Evolutionary conservation across 495 filamentous ascomycete genomes (phyloP).

Genomic region (Tuber aestivum): DNA sequence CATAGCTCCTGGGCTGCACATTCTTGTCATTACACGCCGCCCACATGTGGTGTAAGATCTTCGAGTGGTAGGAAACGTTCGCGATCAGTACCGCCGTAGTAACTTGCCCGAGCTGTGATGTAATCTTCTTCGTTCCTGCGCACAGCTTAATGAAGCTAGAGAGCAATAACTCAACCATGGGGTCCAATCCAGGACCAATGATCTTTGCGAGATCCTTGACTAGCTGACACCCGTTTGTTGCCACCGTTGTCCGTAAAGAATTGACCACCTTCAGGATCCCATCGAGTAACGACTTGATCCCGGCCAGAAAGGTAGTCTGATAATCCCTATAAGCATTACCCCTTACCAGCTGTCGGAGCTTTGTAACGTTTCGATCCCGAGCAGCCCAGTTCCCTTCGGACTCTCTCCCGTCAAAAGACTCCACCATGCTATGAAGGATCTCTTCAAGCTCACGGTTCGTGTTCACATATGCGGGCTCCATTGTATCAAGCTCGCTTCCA

Average conservation of each 20-base stretch:
- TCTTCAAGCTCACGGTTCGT: constrained; percentile 80
- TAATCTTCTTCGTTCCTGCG: constrained; percentile 82
- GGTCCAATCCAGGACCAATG: constrained; percentile 71
- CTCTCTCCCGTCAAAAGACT: constrained; percentile 81
- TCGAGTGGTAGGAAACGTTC: constrained; percentile 67
- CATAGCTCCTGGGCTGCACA: constrained; percentile 69
- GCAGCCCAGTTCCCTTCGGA: constrained; percentile 83
- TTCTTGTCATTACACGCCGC: constrained; percentile 85
- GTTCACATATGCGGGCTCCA: constrained; percentile 75
- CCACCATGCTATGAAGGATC: constrained; percentile 69
- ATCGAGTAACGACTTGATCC: constrained; percentile 70
- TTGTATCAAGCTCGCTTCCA: constrained; percentile 57
- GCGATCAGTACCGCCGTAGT: constrained; percentile 70
- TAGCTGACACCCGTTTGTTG: constrained; percentile 73
- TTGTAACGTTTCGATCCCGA: constrained; percentile 70
- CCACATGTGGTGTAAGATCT: constrained; percentile 77
- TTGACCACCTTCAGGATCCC: constrained; percentile 82
- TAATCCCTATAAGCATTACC: constrained; percentile 82
- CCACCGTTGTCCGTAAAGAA: constrained; percentile 83
- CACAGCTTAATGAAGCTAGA: constrained; percentile 85
- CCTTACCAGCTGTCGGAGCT: constrained; percentile 67
- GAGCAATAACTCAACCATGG: constrained; percentile 84
- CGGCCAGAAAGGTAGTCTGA: constrained; percentile 58
- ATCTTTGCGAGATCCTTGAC: constrained; percentile 77
- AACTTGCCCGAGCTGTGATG: constrained; percentile 67